These are phyloP conservation scores for Chaetomiaceae sp. DNA, from an alignment of 2,329 filamentous ascomycete genomes.

Conservation along the genomic window DNA sequence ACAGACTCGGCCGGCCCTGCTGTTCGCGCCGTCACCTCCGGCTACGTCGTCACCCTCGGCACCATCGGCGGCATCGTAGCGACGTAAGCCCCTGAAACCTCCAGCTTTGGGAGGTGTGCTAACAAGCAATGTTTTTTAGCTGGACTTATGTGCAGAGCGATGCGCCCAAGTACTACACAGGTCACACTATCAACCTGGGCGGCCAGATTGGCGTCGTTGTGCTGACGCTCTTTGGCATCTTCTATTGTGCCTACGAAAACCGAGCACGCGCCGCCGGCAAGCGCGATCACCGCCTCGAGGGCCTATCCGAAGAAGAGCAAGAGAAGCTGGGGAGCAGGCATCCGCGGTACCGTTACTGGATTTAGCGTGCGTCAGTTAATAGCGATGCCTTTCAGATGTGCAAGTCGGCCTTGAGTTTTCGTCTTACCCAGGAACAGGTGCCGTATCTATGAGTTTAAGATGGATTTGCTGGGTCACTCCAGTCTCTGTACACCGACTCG, in stretches of 20 bases:
- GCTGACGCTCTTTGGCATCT: slow-evolving; percentile 42
- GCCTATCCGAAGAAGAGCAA: slow-evolving; percentile 41
- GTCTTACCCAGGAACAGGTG: no score
- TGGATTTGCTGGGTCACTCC: no score
- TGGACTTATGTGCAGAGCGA: slow-evolving; percentile 49
- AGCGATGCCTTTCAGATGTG: no score
- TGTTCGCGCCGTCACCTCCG: slow-evolving; percentile 49
- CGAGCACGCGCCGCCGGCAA: slow-evolving; percentile 40
- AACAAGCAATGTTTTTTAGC: slow-evolving; percentile 17
- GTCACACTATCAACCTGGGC: slow-evolving; percentile 51
- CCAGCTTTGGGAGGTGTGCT: no score
- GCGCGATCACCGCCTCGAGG: slow-evolving; percentile 43
- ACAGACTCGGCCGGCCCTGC: slow-evolving; percentile 48
- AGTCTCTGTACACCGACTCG: no score
- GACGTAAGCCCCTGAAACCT: slow-evolving; percentile 35
- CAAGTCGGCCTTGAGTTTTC: no score
- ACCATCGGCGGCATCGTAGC: slow-evolving; percentile 52
- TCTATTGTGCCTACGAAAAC: slow-evolving; percentile 51
- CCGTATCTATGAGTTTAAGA: no score
- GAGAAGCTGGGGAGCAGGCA: slow-evolving; percentile 46
- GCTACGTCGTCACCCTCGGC: slow-evolving; percentile 49
- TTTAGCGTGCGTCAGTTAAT: background rate
- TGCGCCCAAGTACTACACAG: slow-evolving; percentile 40
- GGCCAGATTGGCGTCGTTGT: slow-evolving; percentile 41
- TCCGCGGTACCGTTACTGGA: slow-evolving; percentile 51